Conservation (phyloP, 1,139 yeast species). For the Diutina catenulata region DNA sequence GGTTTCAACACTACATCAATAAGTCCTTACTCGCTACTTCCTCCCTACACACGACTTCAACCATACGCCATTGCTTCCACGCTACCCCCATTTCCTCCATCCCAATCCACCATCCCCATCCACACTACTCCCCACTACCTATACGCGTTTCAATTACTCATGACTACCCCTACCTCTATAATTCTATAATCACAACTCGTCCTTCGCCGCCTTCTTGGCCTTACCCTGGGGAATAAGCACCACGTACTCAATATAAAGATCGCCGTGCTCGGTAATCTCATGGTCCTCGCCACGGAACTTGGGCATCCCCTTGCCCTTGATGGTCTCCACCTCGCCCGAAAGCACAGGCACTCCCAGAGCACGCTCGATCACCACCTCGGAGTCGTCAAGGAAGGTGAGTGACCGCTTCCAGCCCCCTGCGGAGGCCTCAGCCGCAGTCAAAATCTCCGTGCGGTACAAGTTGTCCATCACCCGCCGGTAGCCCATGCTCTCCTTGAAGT, state of each 20-base stretch:
- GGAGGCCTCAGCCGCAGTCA: conserved; percentile 61
- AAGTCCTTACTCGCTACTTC: no score
- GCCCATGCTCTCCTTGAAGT: conserved; percentile 52
- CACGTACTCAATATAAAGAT: conserved; percentile 59
- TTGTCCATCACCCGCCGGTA: conserved; percentile 69
- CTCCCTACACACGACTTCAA: no score
- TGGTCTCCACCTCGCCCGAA: conserved; percentile 55
- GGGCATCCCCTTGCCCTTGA: conserved; percentile 85
- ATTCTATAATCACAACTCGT: conserved; percentile 8
- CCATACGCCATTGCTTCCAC: no score
- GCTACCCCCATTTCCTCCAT: no score
- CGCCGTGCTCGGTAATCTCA: conserved; percentile 42
- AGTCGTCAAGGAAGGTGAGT: conserved; percentile 55
- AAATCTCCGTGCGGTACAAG: conserved; percentile 70
- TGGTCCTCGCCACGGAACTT: conserved; percentile 20
- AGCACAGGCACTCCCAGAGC: conserved; percentile 36
- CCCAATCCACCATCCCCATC: no score
- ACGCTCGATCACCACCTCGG: conserved; percentile 28
- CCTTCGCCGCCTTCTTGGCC: conserved; percentile 6
- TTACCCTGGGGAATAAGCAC: conserved; percentile 17
- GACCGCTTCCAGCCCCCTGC: conserved; percentile 70
- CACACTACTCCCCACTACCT: no score
- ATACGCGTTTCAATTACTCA: no score
- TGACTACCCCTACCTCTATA: neutral
- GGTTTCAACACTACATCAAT: no score